Conservation (phyloP, 1,139 yeast genomes). For the Blastobotrys malaysiensis region DNA sequence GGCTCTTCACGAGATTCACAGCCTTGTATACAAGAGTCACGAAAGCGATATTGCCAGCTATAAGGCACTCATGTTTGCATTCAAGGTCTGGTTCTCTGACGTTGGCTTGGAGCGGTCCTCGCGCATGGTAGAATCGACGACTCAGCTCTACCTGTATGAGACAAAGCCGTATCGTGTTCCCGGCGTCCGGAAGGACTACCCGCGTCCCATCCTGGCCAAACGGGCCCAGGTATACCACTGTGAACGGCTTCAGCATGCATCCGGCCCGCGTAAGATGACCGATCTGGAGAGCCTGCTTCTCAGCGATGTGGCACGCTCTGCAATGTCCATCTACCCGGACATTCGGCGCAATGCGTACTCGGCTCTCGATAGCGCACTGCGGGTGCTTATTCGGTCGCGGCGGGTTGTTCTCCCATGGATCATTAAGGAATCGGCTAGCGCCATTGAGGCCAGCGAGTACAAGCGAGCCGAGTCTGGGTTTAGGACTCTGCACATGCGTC, state of each 20-base stretch:
- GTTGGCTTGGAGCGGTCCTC: conserved; percentile 71
- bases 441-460: conserved; percentile 49
- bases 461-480: conserved; percentile 67
- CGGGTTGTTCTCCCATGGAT: conserved; percentile 35
- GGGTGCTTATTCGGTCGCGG: conserved; percentile 63
- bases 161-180: conserved; percentile 44
- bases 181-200: conserved; percentile 62
- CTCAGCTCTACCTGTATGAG: conserved; percentile 43
- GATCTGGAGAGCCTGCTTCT: conserved; percentile 60
- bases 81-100: conserved; percentile 79
- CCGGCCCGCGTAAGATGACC: conserved; percentile 70
- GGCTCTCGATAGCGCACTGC: conserved; percentile 64
- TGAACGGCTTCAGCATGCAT: conserved; percentile 66
- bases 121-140: conserved; percentile 47
- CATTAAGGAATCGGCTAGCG: conserved; percentile 46
- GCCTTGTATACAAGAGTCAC: conserved; percentile 45
- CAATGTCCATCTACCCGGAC: conserved; percentile 68
- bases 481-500: conserved; percentile 33
- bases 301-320: conserved; percentile 60
- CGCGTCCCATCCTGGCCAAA: conserved; percentile 72
- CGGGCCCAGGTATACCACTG: conserved; percentile 75
- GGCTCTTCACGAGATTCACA: conserved; percentile 55
- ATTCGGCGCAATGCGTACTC: conserved; percentile 68
- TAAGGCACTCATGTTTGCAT: conserved; percentile 58
- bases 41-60: conserved; percentile 68